Evolutionary conservation across 163 green algal species (phyloP).

Genomic region (Scenedesmus sp.): DNA sequence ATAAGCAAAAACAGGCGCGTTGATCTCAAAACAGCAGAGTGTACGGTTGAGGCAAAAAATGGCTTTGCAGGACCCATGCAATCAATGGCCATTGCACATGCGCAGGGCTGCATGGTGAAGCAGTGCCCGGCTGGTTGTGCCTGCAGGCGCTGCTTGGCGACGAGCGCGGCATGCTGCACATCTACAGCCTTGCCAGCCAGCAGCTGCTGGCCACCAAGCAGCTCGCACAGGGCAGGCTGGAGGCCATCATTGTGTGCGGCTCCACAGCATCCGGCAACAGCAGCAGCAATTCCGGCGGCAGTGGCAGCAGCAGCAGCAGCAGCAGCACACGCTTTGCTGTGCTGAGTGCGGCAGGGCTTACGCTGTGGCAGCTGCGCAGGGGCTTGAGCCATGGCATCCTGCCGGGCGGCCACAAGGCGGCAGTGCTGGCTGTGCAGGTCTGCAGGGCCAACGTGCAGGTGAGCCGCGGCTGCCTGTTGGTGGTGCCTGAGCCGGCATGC

Average conservation of each 20-base stretch:
- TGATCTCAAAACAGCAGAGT: not conserved
- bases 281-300: not conserved
- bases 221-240: not conserved
- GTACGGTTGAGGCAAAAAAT: too few relatives aligned
- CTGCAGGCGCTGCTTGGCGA: constrained; percentile 39
- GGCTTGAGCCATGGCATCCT: constrained; percentile 23
- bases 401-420: constrained; percentile 27
- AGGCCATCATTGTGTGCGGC: constrained; percentile 18
- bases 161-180: constrained; percentile 7
- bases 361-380: constrained; percentile 33
- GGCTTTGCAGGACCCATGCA: too few relatives aligned
- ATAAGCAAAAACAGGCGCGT: not conserved
- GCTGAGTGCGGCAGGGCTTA: constrained; percentile 1
- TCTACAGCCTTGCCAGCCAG: constrained; percentile 30
- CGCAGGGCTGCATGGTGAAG: not conserved
- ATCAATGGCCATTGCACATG: too few relatives aligned
- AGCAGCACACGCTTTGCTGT: constrained; percentile 39
- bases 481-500: not conserved
- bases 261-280: not conserved
- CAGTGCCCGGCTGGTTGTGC: not conserved
- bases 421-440: constrained; percentile 20
- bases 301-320: not conserved
- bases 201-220: constrained; percentile 42
- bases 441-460: constrained; percentile 8
- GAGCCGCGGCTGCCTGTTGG: not conserved